These are phyloP conservation scores for Apiospora rasikravindrae DNA, from an alignment of 2,329 filamentous ascomycete species.

Conservation along the genomic window DNA sequence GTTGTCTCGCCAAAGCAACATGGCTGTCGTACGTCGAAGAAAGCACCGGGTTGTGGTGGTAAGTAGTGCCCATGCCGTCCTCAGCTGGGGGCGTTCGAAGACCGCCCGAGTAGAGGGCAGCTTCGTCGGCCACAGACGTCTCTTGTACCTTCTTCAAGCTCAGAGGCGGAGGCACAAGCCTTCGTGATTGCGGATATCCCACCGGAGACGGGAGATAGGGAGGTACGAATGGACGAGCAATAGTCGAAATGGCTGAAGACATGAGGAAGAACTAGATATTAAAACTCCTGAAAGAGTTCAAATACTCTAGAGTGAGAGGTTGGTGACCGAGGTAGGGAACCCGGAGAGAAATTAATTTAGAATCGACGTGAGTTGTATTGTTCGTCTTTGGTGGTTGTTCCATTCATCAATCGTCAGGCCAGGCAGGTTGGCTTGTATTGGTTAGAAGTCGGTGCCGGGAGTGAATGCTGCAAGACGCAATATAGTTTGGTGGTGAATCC, in stretches of 20 bases:
- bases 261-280: constrained; percentile 26
- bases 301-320: neutral
- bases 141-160: constrained; percentile 31
- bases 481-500: constrained; percentile 9
- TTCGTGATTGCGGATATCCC: constrained; percentile 25
- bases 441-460: neutral
- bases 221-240: constrained; percentile 31
- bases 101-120: constrained; percentile 42
- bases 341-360: neutral
- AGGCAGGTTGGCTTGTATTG: neutral
- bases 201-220: constrained; percentile 36
- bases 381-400: neutral
- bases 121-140: constrained; percentile 30
- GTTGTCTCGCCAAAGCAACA: constrained; percentile 47
- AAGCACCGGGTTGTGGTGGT: constrained; percentile 49
- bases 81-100: constrained; percentile 58
- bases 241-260: constrained; percentile 38
- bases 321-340: neutral
- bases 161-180: constrained; percentile 25
- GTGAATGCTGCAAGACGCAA: constrained; percentile 19
- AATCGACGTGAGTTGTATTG: neutral
- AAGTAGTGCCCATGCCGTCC: constrained; percentile 58
- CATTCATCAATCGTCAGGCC: constrained; percentile 7
- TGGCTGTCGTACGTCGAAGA: constrained; percentile 52
- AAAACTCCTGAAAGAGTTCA: constrained; percentile 3